A percentile compares a stretch with the other conserved stretches of the same genome.
phyloP scores from a whole-genome alignment of 2,329 filamentous ascomycete genomes.

The Trichoderma cornu-damae region DNA sequence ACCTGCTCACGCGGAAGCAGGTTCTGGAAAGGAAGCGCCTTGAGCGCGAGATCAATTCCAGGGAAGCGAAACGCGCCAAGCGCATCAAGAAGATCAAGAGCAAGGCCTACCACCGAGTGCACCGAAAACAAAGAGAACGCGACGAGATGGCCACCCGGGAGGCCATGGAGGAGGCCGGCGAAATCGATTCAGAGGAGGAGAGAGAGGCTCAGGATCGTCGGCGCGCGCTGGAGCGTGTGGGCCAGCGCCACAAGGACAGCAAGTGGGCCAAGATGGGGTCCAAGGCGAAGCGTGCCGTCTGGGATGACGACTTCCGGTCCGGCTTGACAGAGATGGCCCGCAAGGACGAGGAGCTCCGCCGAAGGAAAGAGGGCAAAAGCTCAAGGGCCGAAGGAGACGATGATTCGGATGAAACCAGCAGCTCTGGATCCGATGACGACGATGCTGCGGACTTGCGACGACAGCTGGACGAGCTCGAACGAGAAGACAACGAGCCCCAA shows the following conservation, averaged over 20 bases:
- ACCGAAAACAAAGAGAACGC: conserved; percentile 65
- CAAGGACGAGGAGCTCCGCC: conserved; percentile 74
- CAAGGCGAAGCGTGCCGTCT: conserved; percentile 71
- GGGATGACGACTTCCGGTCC: conserved; percentile 80
- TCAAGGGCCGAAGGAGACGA: conserved; percentile 43
- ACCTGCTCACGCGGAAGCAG: conserved; percentile 66
- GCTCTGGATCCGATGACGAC: conserved; percentile 58
- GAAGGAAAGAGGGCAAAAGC: conserved; percentile 68
- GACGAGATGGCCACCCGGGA: conserved; percentile 49
- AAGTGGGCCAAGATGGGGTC: conserved; percentile 88
- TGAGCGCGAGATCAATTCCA: conserved; percentile 77
- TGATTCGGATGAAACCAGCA: conserved; percentile 50
- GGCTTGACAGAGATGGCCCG: conserved; percentile 76
- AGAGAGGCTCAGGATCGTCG: conserved; percentile 63
- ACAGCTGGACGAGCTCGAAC: conserved; percentile 40
- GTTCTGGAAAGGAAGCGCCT: conserved; percentile 69
- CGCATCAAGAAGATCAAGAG: conserved; percentile 99
- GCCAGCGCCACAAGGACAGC: conserved; percentile 77
- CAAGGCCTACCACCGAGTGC: conserved; percentile 87
- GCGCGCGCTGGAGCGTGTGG: conserved; percentile 78
- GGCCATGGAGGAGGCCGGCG: conserved; percentile 51
- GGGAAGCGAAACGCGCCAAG: conserved; percentile 82
- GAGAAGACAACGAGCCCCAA: conserved; percentile 48
- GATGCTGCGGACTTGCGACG: conserved; percentile 47
- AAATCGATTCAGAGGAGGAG: conserved; percentile 61